These are phyloP conservation scores for Paecilomyces formosus DNA, from an alignment of 2,329 filamentous ascomycete species.

Conservation along the genomic window DNA sequence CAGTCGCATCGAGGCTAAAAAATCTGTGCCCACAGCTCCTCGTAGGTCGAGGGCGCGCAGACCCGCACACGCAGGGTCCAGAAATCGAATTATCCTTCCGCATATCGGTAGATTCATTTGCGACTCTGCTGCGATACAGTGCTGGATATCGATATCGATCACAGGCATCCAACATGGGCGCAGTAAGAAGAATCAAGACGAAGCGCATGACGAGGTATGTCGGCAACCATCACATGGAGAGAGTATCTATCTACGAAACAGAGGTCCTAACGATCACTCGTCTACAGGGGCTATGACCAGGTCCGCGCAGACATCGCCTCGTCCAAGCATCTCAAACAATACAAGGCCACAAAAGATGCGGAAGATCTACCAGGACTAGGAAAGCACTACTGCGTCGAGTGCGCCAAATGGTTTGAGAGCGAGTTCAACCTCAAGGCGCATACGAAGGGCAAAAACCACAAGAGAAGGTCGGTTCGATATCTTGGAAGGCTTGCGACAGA, in stretches of 20 bases:
- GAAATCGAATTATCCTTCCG: constrained; percentile 20
- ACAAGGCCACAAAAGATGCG: constrained; percentile 67
- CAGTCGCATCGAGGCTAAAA: constrained; percentile 10
- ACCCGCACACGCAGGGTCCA: constrained; percentile 20
- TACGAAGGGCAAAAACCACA: constrained; percentile 83
- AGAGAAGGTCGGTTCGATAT: constrained; percentile 58
- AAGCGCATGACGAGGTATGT: constrained; percentile 60
- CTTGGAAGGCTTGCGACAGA: neutral
- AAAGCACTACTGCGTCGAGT: constrained; percentile 80
- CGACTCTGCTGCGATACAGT: neutral
- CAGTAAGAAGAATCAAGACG: constrained; percentile 62
- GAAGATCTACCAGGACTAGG: constrained; percentile 88
- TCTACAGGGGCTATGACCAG: constrained; percentile 79
- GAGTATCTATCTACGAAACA: constrained; percentile 4
- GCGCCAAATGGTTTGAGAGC: constrained; percentile 92
- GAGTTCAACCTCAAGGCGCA: constrained; percentile 69
- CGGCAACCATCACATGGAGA: constrained; percentile 39
- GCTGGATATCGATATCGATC: constrained; percentile 8
- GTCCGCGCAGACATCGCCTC: constrained; percentile 74
- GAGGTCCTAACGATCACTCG: constrained; percentile 8
- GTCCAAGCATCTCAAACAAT: constrained; percentile 70
- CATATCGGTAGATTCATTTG: constrained; percentile 21
- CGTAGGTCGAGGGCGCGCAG: constrained; percentile 16
- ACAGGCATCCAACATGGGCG: constrained; percentile 51
- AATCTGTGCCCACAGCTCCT: neutral